A percentile compares a stretch with the other conserved stretches of the same genome.
Evolutionary conservation across 805 yeast genomes (phyloP).

Genomic region (Kodamaea leandrae): DNA sequence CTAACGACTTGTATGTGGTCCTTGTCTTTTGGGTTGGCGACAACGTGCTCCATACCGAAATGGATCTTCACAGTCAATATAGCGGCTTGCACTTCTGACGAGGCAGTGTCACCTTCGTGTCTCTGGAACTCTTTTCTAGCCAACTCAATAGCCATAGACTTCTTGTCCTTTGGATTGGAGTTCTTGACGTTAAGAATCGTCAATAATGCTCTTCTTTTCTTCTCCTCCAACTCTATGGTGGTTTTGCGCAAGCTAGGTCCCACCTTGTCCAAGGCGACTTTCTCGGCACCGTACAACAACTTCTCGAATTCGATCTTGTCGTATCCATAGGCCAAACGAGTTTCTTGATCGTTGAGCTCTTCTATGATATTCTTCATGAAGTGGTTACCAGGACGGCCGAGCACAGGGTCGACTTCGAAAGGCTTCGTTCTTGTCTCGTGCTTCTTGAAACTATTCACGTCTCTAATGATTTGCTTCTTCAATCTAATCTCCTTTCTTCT

Average conservation of each 20-base stretch:
- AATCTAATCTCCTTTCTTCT: slow-evolving; percentile 39
- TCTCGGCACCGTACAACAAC: slow-evolving; percentile 73
- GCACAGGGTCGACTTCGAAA: slow-evolving; percentile 71
- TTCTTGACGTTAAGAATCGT: slow-evolving; percentile 76
- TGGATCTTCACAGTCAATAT: slow-evolving; percentile 78
- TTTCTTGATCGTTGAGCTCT: slow-evolving; percentile 62
- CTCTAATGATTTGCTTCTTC: slow-evolving; percentile 40
- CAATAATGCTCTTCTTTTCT: slow-evolving; percentile 62
- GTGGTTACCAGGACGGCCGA: slow-evolving; percentile 66
- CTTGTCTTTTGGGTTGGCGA: slow-evolving; percentile 67
- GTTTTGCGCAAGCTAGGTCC: slow-evolving; percentile 21
- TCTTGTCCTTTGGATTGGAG: slow-evolving; percentile 55
- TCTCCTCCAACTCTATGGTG: slow-evolving; percentile 38
- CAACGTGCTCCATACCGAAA: slow-evolving; percentile 69
- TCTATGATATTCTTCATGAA: slow-evolving; percentile 67
- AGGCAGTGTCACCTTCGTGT: slow-evolving; percentile 87
- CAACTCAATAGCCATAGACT: slow-evolving; percentile 54
- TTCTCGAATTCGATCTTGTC: slow-evolving; percentile 67
- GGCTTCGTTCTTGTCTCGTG: slow-evolving; percentile 30
- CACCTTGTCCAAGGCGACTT: slow-evolving; percentile 46
- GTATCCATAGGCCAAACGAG: slow-evolving; percentile 55
- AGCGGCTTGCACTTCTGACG: slow-evolving; percentile 96
- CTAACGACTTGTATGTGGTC: slow-evolving; percentile 68
- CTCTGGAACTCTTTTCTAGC: slow-evolving; percentile 82
- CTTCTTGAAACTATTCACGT: slow-evolving; percentile 41